Percentiles rank a stretch among this genome's conserved stretches.
These are phyloP conservation scores for Ammopiptanthus mongolicus DNA, from an alignment of 306 rosid species.

Conservation along the genomic window DNA sequence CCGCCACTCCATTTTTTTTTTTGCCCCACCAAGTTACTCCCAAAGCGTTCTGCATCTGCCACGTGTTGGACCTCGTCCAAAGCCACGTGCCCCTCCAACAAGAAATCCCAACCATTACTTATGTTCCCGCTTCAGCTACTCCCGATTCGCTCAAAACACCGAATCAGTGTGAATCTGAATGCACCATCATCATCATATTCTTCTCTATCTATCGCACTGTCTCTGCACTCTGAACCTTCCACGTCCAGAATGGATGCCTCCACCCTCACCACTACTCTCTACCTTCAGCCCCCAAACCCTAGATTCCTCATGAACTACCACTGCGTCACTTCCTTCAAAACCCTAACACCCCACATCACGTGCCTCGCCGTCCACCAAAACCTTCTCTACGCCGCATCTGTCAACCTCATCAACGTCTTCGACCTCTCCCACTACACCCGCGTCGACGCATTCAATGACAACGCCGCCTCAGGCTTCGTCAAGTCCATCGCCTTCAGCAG, in stretches of 20 bases:
- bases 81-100: slow-evolving; percentile 6
- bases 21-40: slow-evolving; percentile 21
- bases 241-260: slow-evolving; percentile 12
- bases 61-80: neutral
- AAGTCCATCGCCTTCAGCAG: slow-evolving; percentile 47
- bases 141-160: neutral
- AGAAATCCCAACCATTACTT: slow-evolving; percentile 18
- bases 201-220: neutral
- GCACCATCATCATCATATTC: neutral
- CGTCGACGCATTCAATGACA: slow-evolving; percentile 43
- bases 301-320: neutral
- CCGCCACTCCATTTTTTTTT: slow-evolving; percentile 25
- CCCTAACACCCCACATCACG: slow-evolving; percentile 34
- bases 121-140: slow-evolving; percentile 25
- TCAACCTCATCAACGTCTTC: slow-evolving; percentile 48
- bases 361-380: slow-evolving; percentile 47
- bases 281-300: neutral
- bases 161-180: neutral
- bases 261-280: neutral
- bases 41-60: neutral
- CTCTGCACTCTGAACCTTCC: neutral
- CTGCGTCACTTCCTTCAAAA: slow-evolving; percentile 26
- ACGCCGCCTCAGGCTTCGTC: slow-evolving; percentile 43
- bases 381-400: slow-evolving; percentile 64
- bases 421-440: slow-evolving; percentile 26